Percentiles rank a stretch among this genome's conserved stretches.
phyloP scores from a whole-genome alignment of 1,139 yeast species.

The Blastobotrys niveus region DNA sequence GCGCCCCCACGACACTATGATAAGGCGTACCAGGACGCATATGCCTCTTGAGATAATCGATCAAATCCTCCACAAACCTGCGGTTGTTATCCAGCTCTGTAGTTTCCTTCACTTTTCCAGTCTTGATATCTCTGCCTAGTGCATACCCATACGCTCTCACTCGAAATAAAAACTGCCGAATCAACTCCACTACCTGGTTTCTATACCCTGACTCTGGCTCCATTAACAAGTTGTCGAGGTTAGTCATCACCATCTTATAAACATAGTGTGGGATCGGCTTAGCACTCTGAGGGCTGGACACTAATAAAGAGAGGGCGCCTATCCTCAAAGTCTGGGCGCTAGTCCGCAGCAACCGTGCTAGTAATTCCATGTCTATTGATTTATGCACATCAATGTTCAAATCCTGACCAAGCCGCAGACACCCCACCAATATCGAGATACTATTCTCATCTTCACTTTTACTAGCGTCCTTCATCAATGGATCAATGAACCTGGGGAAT shows the following conservation, averaged over 20 bases:
- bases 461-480: conserved; percentile 11
- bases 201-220: conserved; percentile 66
- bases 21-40: conserved; percentile 67
- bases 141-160: conserved; percentile 63
- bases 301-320: conserved; percentile 53
- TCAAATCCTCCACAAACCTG: conserved; percentile 43
- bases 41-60: conserved; percentile 39
- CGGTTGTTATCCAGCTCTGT: background rate
- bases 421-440: conserved; percentile 45
- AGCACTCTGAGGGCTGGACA: conserved; percentile 58
- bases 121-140: conserved; percentile 38
- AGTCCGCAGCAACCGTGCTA: conserved; percentile 43
- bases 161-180: conserved; percentile 57
- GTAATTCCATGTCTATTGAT: conserved; percentile 35
- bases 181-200: conserved; percentile 53
- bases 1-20: conserved; percentile 50
- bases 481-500: conserved; percentile 38
- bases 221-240: conserved; percentile 46
- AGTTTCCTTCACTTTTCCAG: conserved; percentile 23
- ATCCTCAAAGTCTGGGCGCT: conserved; percentile 46
- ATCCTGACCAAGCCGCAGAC: conserved; percentile 61
- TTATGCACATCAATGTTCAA: conserved; percentile 42
- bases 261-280: conserved; percentile 46
- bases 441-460: conserved; percentile 30
- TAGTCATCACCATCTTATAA: conserved; percentile 40